Base-by-base conservation (phyloP, 345 rosid genomes). In the Populus davidiana region DNA sequence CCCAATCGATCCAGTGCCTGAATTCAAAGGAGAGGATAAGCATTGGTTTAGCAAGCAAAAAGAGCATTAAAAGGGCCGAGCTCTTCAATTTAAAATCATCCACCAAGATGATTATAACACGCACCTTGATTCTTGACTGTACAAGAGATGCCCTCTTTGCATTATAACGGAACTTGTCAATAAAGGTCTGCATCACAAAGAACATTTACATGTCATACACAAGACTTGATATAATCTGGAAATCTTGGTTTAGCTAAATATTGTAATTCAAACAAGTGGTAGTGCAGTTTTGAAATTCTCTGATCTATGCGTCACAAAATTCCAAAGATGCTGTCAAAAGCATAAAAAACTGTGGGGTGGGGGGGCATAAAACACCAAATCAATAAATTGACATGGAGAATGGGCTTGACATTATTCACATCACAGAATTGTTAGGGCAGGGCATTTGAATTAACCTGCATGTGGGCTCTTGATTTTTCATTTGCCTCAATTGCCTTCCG, bases 121-220 rank as follows among this genome's bases (percentile, higher is more conserved):
- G 78, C 49, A 96, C 99, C 99, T 96, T 96, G 85, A 96, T 93
- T 88, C 98, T 89, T 75, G 99, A 96, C 90, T 96, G 99, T 80
- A 96, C 99, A 82, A 96, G 99, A 43, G 99, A 90, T 66, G 99
- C 99, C 87, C 99, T 93, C 85, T 96, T 96, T 69, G 99, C 99
- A 86, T 96, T 96, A 81, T 88, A 96, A 59, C 99, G 97, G 86
- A 96, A 96, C 87, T 96, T 96, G 85, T 96, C 99, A 76, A 96
- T 96, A 84, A 96, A 96, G 50, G 96, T 85, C 98, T 96, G 92
- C 86, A 86, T 25, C 18, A 78, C 36, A 43, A 70, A 67, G 50
- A 49, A 17, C 13, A 80, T n/a, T 36, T 44, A 27, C 16, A 36
- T 67, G 82, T 81, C 73, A 80, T 27, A 78, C 17, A 33, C 31